Conservation (phyloP, 2,329 filamentous ascomycete species). For the Trichophyton rubrum region DNA sequence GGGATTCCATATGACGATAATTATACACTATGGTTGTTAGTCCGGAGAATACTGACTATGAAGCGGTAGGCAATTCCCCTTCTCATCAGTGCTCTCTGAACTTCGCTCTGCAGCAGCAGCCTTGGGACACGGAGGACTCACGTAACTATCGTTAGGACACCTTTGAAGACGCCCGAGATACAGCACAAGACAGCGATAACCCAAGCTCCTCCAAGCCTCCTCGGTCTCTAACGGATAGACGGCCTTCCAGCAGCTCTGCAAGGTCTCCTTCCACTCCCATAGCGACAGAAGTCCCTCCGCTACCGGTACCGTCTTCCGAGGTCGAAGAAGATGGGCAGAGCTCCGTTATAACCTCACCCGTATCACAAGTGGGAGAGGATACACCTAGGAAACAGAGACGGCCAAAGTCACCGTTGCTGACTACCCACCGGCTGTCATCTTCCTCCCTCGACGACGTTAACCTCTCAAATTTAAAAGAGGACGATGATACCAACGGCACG, state of each 20-base stretch:
- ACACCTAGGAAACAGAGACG: conserved; percentile 25
- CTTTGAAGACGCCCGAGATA: conserved; percentile 73
- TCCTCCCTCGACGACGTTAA: conserved; percentile 54
- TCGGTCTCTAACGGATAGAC: conserved; percentile 47
- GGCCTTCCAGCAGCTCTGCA: conserved; percentile 28
- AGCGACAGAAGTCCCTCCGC: conserved; percentile 21
- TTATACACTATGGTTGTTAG: conserved; percentile 25
- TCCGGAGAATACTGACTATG: conserved; percentile 31
- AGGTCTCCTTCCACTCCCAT: conserved; percentile 28
- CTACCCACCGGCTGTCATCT: conserved; percentile 43
- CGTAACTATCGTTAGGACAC: conserved; percentile 43
- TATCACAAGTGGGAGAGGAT: conserved; percentile 23
- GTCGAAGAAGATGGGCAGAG: conserved; percentile 15
- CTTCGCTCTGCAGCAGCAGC: neutral
- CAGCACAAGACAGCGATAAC: conserved; percentile 19
- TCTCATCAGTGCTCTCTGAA: neutral
- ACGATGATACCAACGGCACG: conserved; percentile 11
- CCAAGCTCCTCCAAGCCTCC: conserved; percentile 33
- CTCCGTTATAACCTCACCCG: conserved; percentile 18
- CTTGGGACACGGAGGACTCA: neutral
- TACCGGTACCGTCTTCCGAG: conserved; percentile 13
- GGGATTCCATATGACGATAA: conserved; percentile 6
- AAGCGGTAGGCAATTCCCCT: conserved; percentile 24
- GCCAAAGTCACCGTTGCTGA: conserved; percentile 42
- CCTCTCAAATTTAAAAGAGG: conserved; percentile 48